A percentile compares a stretch with the other conserved stretches of the same genome.
Evolutionary conservation across 345 rosid genomes (phyloP).

Genomic region (Hevea brasiliensis): DNA sequence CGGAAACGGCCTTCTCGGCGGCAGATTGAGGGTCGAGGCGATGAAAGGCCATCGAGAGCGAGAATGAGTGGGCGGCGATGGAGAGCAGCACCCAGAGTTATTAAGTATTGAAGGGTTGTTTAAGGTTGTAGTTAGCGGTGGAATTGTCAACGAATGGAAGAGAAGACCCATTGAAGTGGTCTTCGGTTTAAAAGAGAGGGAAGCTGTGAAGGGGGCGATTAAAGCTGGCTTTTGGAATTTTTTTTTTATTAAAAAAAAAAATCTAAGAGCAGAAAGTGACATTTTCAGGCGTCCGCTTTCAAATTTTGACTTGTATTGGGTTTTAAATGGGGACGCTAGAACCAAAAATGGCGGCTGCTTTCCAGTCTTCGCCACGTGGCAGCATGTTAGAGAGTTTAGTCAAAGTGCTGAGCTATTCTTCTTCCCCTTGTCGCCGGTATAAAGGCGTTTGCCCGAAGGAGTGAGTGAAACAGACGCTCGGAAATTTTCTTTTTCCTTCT

Average conservation of each 20-base stretch:
- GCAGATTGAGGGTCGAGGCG: conserved; percentile 68
- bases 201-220: background rate
- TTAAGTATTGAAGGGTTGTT: no score
- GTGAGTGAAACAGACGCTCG: no score
- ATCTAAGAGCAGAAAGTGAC: background rate
- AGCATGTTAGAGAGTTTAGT: background rate
- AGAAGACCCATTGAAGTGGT: conserved; percentile 33
- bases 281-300: background rate
- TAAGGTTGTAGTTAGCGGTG: conserved; percentile 4
- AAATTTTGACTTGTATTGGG: conserved; percentile 1
- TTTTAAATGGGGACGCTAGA: background rate
- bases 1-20: conserved; percentile 84
- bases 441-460: background rate
- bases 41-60: conserved; percentile 39
- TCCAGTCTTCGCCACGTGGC: conserved; percentile 19
- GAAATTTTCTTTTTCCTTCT: no score
- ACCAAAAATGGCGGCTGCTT: conserved; percentile 8
- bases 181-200: conserved; percentile 28
- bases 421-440: background rate
- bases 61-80: background rate
- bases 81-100: background rate
- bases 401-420: no score
- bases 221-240: background rate
- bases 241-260: no score
- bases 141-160: conserved; percentile 4